A percentile compares a stretch with the other conserved stretches of the same genome.
phyloP scores from a whole-genome alignment of 2,329 filamentous ascomycete species.

The Botrytis medusae region DNA sequence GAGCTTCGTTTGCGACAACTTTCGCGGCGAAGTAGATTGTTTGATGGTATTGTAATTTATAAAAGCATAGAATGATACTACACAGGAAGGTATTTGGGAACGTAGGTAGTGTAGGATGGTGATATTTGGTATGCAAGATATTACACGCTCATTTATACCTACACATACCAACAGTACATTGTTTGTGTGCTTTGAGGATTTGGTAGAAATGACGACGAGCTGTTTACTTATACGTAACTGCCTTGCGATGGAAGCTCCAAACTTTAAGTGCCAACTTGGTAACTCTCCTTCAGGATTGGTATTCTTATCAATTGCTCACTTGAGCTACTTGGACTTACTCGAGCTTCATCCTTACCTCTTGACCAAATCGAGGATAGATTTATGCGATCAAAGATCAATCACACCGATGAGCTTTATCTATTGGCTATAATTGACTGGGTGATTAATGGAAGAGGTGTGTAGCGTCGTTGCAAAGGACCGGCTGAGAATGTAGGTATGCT shows the following conservation, averaged over 20 bases:
- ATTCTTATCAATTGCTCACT: background rate
- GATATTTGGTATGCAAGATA: background rate
- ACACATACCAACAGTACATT: background rate
- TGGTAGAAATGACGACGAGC: background rate
- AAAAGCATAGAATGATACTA: background rate
- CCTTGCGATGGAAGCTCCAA: background rate
- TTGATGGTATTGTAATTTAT: background rate
- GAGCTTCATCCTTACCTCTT: background rate
- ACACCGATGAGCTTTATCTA: background rate
- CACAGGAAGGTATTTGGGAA: background rate
- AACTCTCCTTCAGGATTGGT: background rate
- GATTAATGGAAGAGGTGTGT: background rate
- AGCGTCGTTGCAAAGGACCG: background rate
- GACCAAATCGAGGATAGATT: background rate
- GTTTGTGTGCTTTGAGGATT: background rate
- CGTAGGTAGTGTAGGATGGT: background rate
- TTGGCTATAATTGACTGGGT: background rate
- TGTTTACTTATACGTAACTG: background rate
- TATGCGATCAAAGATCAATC: background rate
- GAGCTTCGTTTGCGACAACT: conserved; percentile 9
- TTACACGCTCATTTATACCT: background rate
- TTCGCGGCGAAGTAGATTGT: background rate
- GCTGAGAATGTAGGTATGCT: background rate
- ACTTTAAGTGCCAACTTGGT: background rate
- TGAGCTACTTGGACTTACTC: background rate